phyloP scores from a whole-genome alignment of 441 rosid genomes.

The Dalechampia spathulata region DNA sequence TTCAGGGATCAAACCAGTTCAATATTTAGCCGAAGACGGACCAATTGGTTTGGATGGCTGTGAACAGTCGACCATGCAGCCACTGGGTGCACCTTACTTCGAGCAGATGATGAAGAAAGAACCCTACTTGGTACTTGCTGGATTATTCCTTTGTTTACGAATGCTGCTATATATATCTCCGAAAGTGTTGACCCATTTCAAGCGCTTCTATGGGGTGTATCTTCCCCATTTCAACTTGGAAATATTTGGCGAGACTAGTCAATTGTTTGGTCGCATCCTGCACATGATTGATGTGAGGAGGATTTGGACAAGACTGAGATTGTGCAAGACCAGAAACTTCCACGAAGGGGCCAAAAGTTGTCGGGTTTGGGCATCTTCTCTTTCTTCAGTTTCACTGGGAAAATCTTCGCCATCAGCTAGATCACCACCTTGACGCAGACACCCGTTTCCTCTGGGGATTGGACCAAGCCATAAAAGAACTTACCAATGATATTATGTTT shows the following conservation, averaged over 20 bases:
- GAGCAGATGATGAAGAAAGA: slow-evolving; percentile 42
- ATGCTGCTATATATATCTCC: slow-evolving; percentile 40
- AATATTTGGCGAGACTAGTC: slow-evolving; percentile 79
- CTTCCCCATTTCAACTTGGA: slow-evolving; percentile 66
- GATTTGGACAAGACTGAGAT: slow-evolving; percentile 56
- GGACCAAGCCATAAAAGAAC: too few species aligned
- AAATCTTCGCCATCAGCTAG: slow-evolving; percentile 51
- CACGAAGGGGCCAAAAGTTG: slow-evolving; percentile 67
- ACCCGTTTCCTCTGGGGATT: too few species aligned
- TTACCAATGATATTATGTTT: too few species aligned
- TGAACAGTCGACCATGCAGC: slow-evolving; percentile 26
- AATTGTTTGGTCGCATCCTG: slow-evolving; percentile 48
- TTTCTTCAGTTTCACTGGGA: slow-evolving; percentile 81
- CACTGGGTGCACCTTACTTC: slow-evolving; percentile 23
- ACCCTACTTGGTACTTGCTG: slow-evolving; percentile 48
- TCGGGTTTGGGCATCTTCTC: slow-evolving; percentile 78
- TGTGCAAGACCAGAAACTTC: slow-evolving; percentile 64
- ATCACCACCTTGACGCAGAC: slow-evolving; percentile 27
- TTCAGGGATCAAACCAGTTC: slow-evolving; percentile 58
- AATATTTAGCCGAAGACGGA: slow-evolving; percentile 32
- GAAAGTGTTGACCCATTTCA: slow-evolving; percentile 35
- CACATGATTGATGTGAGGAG: slow-evolving; percentile 78
- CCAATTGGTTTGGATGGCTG: slow-evolving; percentile 11
- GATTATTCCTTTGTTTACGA: slow-evolving; percentile 45
- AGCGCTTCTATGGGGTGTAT: slow-evolving; percentile 48